Base-by-base conservation (phyloP, 2,329 filamentous ascomycete species). In the Thielaviopsis punctulata region DNA sequence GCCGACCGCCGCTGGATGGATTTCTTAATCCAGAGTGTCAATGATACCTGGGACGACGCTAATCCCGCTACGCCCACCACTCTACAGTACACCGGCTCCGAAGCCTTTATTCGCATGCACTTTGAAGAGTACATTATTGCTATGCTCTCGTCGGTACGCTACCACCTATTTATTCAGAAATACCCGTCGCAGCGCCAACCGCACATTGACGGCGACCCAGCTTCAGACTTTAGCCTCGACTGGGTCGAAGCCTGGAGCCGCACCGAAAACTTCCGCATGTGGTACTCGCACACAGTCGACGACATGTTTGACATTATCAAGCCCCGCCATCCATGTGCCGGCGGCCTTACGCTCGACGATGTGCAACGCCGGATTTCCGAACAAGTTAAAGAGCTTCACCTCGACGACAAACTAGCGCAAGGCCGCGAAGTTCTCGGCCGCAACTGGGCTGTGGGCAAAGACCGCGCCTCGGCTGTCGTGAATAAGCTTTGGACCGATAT, bases 1-100 rank as follows among this genome's bases (percentile, higher is more conserved):
- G 84, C 92, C 1, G 92, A 98, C 62, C 78, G 92, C 55, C 77
- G 92, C 53, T 98, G 92, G 90, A 95, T 98, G 59, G 92, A 98
- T 67, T 89, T 88, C 60, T 75, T 98, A 51, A 93, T 88, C 0
- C 86, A 95, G 60, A 85, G 88, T 39, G 86, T 98, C 21, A 86
- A 92, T 60, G 88, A 96, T 58, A 95, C 92, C 0, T 98, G 92
- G 92, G 92, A 98, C 62, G 87, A 95, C 43, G 72, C 80, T 4
- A 90, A 96, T 61, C 92, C 92, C 0, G 79, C 80, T 56, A 76
- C 86, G 47, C 92, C 92, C n/a, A 95, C 88, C 61, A 94, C 87
- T 2, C 82, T 95, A 72, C 89, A 89, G 25, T 98, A 95, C 62
- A 81, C 87, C 36, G 92, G 92, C 25, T 95, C 88, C 57, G 92